These are phyloP conservation scores for Castanea crenata DNA, from an alignment of 306 rosid genomes.

Conservation along the genomic window DNA sequence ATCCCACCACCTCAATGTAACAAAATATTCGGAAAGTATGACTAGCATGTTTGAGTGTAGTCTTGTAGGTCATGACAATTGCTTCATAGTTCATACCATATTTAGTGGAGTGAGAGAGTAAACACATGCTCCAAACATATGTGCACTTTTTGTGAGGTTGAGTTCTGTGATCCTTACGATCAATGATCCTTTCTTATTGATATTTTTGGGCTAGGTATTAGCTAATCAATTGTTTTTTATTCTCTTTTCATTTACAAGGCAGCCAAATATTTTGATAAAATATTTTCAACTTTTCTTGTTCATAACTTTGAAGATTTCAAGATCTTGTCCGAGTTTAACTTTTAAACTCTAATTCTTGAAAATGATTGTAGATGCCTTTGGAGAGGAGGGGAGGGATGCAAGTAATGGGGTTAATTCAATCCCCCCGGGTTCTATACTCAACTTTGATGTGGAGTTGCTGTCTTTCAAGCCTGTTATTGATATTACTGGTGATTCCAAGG, in stretches of 20 bases:
- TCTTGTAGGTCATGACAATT: background rate
- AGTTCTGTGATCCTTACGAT: background rate
- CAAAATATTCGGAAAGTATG: conserved; percentile 8
- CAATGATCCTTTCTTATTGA: background rate
- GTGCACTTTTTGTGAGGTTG: background rate
- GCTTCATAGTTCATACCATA: background rate
- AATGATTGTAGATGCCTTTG: conserved; percentile 50
- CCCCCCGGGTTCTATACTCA: conserved; percentile 46
- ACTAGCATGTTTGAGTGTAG: background rate
- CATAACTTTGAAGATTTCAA: background rate
- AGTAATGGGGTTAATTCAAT: conserved; percentile 37
- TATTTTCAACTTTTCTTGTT: background rate
- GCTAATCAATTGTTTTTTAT: background rate
- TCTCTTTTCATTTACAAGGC: background rate
- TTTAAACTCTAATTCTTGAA: background rate
- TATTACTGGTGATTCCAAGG: conserved; percentile 64
- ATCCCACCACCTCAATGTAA: background rate
- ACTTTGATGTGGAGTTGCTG: conserved; percentile 53
- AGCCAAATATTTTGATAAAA: background rate
- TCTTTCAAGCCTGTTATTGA: conserved; percentile 68
- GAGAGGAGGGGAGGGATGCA: conserved; percentile 47
- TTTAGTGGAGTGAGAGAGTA: background rate
- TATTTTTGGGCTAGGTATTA: background rate
- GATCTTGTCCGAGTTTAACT: background rate
- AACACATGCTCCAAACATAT: background rate